Evolutionary conservation across 164 flowering plant species (phyloP).

Genomic region (Vitis rupestris): DNA sequence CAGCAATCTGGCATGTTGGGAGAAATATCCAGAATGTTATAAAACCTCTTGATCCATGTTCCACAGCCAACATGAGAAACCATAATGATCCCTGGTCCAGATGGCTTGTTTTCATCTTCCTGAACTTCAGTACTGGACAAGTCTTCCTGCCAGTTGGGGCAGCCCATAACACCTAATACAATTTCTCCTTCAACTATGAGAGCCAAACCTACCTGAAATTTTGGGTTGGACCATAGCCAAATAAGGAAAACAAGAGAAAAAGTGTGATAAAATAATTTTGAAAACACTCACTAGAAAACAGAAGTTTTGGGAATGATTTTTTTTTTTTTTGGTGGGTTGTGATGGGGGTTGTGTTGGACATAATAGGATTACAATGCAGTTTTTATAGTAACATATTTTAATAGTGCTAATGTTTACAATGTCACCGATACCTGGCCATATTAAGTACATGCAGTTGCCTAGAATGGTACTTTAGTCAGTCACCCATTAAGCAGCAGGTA

Average conservation of each 20-base stretch:
- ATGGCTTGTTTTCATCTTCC: conserved; percentile 13
- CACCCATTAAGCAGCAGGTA: no score
- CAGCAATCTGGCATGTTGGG: conserved; percentile 30
- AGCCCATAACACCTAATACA: conserved; percentile 87
- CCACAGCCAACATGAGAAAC: conserved; percentile 83
- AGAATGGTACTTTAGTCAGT: background rate
- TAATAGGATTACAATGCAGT: background rate
- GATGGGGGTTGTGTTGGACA: no score
- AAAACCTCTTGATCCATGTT: conserved; percentile 67
- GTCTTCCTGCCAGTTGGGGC: conserved; percentile 74
- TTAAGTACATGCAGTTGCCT: background rate
- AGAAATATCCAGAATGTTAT: conserved; percentile 15
- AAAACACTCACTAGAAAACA: background rate
- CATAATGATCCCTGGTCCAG: conserved; percentile 62
- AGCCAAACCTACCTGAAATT: conserved; percentile 86
- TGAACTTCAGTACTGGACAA: conserved; percentile 16
- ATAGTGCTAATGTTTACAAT: background rate
- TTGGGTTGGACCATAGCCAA: background rate
- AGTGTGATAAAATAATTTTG: background rate
- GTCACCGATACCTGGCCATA: background rate
- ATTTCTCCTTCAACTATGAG: conserved; percentile 81
- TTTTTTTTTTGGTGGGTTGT: background rate
- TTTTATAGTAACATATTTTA: background rate
- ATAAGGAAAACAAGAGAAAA: background rate
- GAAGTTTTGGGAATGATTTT: background rate